Evolutionary conservation across 441 rosid genomes (phyloP).

Genomic region (Jatropha podagrica): DNA sequence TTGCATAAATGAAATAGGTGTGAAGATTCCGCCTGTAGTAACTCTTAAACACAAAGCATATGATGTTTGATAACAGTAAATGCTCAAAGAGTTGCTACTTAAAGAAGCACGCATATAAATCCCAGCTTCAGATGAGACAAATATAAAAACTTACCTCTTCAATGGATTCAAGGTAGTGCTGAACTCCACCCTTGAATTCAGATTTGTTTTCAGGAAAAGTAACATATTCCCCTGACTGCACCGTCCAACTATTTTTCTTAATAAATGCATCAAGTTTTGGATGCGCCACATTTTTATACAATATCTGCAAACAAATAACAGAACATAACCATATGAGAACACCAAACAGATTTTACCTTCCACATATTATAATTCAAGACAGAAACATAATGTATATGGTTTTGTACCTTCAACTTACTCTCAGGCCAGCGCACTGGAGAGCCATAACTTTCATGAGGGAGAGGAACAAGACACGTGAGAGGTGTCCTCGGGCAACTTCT

Average conservation of each 20-base stretch:
- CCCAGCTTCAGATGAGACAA: constrained; percentile 8
- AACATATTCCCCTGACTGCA: constrained; percentile 65
- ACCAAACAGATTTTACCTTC: constrained; percentile 23
- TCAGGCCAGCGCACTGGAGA: constrained; percentile 80
- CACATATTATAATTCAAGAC: constrained; percentile 13
- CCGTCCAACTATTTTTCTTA: constrained; percentile 76
- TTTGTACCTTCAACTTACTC: constrained; percentile 71
- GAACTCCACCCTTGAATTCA: constrained; percentile 71
- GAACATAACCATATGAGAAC: constrained; percentile 20
- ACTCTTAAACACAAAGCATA: background rate
- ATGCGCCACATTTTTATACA: constrained; percentile 85
- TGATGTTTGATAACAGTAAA: background rate
- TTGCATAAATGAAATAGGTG: background rate
- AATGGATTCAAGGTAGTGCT: constrained; percentile 89
- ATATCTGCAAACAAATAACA: constrained; percentile 52
- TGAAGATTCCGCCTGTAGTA: background rate
- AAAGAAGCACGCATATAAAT: constrained; percentile 3
- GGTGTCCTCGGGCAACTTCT: constrained; percentile 82
- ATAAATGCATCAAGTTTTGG: constrained; percentile 81
- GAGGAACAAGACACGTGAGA: constrained; percentile 86
- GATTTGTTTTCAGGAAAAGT: constrained; percentile 78
- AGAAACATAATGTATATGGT: constrained; percentile 8
- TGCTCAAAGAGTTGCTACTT: background rate
- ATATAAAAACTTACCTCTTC: constrained; percentile 66
- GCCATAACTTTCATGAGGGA: constrained; percentile 77